phyloP scores from a whole-genome alignment of 192 early-diverging fungal species.

The Phlyctochytrium arcticum region DNA sequence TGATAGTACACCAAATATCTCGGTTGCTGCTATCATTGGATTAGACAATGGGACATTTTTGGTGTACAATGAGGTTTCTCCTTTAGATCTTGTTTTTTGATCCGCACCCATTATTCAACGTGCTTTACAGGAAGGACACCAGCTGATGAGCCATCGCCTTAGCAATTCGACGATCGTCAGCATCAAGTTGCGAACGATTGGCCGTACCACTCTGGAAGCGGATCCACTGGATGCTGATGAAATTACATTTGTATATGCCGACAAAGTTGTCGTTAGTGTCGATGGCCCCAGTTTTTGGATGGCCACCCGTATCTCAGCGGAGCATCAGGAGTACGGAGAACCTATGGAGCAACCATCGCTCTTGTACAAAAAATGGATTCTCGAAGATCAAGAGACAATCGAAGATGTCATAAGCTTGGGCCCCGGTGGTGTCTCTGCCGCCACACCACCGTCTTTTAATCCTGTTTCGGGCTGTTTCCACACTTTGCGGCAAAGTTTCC shows the following conservation, averaged over 20 bases:
- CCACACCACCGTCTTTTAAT: constrained; percentile 18
- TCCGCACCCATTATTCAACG: no score
- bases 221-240: constrained; percentile 30
- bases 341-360: constrained; percentile 17
- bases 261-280: constrained; percentile 27
- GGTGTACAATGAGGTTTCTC: no score
- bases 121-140: constrained; percentile 1
- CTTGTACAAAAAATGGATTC: constrained; percentile 34
- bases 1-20: no score
- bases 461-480: constrained; percentile 10
- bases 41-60: no score
- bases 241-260: constrained; percentile 31
- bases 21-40: no score
- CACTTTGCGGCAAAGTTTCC: constrained; percentile 1
- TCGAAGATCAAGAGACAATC: constrained; percentile 3
- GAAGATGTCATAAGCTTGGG: constrained; percentile 17
- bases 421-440: constrained; percentile 1
- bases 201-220: not conserved
- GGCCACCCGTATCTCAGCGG: constrained; percentile 22
- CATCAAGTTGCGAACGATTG: constrained; percentile 17
- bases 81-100: no score
- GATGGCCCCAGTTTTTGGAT: constrained; percentile 41
- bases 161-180: not conserved
- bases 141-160: constrained; percentile 7
- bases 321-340: constrained; percentile 9